phyloP scores from a whole-genome alignment of 176 grass and related monocot species.

The Oropetium thomaeum region DNA sequence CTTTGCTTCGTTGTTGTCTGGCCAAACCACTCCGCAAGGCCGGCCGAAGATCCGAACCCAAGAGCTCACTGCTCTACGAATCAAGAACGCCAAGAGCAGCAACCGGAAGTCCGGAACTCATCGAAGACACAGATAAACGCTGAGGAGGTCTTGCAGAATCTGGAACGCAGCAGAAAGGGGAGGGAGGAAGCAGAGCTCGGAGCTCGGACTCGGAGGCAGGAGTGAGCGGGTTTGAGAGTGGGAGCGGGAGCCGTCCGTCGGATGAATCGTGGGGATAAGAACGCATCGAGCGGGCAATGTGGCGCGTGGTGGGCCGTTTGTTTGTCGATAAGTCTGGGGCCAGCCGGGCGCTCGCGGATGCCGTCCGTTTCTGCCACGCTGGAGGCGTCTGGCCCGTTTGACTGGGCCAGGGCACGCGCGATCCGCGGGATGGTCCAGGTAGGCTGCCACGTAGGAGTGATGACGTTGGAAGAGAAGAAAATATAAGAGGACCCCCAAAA shows the following conservation, averaged over 20 bases:
- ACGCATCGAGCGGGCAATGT: slow-evolving; percentile 47
- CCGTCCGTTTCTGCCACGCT: slow-evolving; percentile 42
- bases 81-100: background rate
- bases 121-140: background rate
- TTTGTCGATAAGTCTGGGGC: slow-evolving; percentile 44
- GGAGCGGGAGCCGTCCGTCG: slow-evolving; percentile 11
- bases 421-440: background rate
- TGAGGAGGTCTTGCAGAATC: slow-evolving; percentile 2
- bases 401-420: background rate
- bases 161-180: background rate
- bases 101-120: background rate
- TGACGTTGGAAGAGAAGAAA: background rate
- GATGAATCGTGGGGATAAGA: slow-evolving; percentile 64
- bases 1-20: too few relatives aligned
- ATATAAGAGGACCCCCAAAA: background rate
- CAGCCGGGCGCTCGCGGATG: background rate
- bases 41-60: background rate
- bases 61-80: background rate
- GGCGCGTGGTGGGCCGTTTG: slow-evolving; percentile 32
- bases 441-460: slow-evolving; percentile 22
- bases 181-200: background rate
- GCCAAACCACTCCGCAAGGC: background rate
- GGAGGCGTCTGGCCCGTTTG: background rate
- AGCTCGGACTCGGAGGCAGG: too few relatives aligned
- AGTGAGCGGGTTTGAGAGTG: slow-evolving; percentile 11